Percentiles rank a stretch among this genome's conserved stretches.
Evolutionary conservation across 2,329 filamentous ascomycete species (phyloP).

Genomic region (Colletotrichum chlorophyti): DNA sequence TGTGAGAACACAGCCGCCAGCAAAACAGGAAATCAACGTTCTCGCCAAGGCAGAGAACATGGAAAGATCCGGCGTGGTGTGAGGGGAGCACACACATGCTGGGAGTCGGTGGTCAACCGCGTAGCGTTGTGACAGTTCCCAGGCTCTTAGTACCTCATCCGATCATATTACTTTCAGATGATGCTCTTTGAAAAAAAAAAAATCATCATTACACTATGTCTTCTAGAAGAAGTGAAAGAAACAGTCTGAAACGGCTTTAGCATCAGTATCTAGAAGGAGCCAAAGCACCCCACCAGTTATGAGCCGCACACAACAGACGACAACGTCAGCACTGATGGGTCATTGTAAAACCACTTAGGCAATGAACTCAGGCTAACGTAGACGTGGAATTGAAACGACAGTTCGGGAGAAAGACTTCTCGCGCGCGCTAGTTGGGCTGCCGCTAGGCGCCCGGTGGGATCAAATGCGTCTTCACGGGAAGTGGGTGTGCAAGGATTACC

Average conservation of each 20-base stretch:
- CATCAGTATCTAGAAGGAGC: not conserved
- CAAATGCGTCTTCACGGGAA: conserved; percentile 10
- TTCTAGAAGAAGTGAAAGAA: not conserved
- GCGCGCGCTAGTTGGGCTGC: not conserved
- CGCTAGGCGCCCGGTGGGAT: conserved; percentile 5
- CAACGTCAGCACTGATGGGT: not conserved
- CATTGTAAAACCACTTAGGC: not conserved
- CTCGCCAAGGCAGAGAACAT: conserved; percentile 9
- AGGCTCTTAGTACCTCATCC: not conserved
- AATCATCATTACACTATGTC: not conserved
- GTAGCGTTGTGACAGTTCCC: not conserved
- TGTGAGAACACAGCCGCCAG: no score
- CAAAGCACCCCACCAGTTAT: not conserved
- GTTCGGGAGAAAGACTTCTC: not conserved
- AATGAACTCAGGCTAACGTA: no score
- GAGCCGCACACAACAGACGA: not conserved
- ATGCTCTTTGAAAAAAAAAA: not conserved
- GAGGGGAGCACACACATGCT: no score
- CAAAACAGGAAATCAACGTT: no score
- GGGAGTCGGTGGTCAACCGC: no score
- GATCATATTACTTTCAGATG: not conserved
- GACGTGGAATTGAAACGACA: conserved; percentile 21
- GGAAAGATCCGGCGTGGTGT: no score
- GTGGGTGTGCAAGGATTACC: conserved; percentile 7
- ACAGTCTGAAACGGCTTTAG: conserved; percentile 6